A percentile compares a stretch with the other conserved stretches of the same genome.
phyloP scores from a whole-genome alignment of 1,284 basidiomycete genomes.

The Ustilago nuda region DNA sequence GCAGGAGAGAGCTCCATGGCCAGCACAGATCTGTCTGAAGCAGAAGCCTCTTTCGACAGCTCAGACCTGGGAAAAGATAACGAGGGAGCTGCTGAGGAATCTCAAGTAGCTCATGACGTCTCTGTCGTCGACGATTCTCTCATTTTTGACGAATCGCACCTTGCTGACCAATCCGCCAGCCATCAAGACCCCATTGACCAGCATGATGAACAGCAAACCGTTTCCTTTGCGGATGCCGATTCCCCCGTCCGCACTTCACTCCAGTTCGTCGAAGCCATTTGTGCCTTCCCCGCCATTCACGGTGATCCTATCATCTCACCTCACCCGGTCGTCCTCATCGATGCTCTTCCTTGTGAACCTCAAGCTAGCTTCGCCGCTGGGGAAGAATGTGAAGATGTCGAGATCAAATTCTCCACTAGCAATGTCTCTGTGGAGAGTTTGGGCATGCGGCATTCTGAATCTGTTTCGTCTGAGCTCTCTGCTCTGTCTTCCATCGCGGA shows the following conservation, averaged over 20 bases:
- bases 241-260: neutral
- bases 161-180: neutral
- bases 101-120: too few relatives aligned
- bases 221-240: neutral
- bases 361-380: neutral
- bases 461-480: neutral
- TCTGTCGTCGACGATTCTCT: too few relatives aligned
- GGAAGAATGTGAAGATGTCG: neutral
- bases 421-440: constrained; percentile 1
- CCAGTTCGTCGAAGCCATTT: neutral
- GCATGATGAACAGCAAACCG: neutral
- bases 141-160: neutral
- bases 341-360: neutral
- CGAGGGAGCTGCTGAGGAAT: neutral
- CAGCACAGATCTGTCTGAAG: neutral
- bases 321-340: neutral
- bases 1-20: neutral
- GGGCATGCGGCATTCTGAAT: neutral
- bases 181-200: neutral
- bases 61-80: neutral
- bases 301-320: neutral
- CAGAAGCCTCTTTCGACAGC: neutral
- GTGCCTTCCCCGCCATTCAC: neutral
- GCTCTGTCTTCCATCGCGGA: neutral
- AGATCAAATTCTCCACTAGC: neutral